Conservation (phyloP, 2,329 filamentous ascomycete genomes). For the Ceratocystis eucalypticola region DNA sequence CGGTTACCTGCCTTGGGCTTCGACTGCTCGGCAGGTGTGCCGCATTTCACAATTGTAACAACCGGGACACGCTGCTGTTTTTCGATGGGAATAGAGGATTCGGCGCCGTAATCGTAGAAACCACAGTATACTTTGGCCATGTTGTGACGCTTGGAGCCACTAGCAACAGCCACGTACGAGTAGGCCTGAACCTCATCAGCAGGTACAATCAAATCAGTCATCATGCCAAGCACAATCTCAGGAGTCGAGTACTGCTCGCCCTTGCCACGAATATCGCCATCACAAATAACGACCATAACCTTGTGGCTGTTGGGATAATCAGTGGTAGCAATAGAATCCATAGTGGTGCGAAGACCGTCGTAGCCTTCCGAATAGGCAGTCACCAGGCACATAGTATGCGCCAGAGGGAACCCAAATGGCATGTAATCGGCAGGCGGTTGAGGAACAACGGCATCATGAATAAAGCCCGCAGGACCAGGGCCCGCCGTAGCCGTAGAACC, state of each 20-base stretch:
- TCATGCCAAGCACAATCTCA: constrained; percentile 81
- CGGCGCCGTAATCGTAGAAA: constrained; percentile 88
- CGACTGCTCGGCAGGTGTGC: constrained; percentile 71
- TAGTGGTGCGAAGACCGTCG: constrained; percentile 79
- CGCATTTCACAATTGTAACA: constrained; percentile 92
- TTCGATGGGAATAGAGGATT: constrained; percentile 64
- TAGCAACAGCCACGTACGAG: constrained; percentile 93
- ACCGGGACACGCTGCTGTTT: constrained; percentile 96
- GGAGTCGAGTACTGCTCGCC: constrained; percentile 79
- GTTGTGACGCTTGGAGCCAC: constrained; percentile 93
- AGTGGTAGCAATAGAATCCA: constrained; percentile 92
- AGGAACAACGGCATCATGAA: constrained; percentile 88
- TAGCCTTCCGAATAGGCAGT: constrained; percentile 95
- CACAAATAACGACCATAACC: constrained; percentile 87
- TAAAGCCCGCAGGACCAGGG: constrained; percentile 79
- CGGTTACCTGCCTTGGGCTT: constrained; percentile 88
- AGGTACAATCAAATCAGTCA: constrained; percentile 74
- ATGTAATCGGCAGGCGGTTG: constrained; percentile 96
- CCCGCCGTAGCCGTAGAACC: constrained; percentile 49
- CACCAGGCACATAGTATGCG: constrained; percentile 85
- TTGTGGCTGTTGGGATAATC: constrained; percentile 99
- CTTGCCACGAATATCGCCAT: constrained; percentile 93
- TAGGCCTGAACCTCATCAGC: constrained; percentile 76
- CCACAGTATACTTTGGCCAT: constrained; percentile 98
- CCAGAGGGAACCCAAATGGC: constrained; percentile 88